phyloP scores from a whole-genome alignment of 1,139 yeast species.

The Sugiyamaella paludigena region DNA sequence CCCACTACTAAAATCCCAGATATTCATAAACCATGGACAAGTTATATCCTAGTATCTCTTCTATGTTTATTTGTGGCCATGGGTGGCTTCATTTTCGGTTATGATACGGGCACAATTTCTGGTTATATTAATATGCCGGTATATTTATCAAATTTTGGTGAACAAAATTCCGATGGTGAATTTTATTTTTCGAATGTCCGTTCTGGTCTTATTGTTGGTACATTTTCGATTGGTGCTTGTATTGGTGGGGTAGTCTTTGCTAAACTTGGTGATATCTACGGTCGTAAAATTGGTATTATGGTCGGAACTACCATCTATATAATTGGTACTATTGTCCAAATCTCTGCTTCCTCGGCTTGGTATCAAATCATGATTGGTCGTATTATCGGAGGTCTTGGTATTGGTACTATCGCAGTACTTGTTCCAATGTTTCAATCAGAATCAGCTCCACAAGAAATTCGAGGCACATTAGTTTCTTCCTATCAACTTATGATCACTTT shows the following conservation, averaged over 20 bases:
- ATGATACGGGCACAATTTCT: conserved; percentile 58
- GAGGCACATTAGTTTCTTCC: conserved; percentile 67
- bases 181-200: conserved; percentile 43
- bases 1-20: no score
- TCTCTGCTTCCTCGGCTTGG: conserved; percentile 45
- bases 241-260: conserved; percentile 50
- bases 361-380: conserved; percentile 45
- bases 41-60: conserved; percentile 13
- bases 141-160: conserved; percentile 54
- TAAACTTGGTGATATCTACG: conserved; percentile 48
- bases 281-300: conserved; percentile 52
- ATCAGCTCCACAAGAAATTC: conserved; percentile 62
- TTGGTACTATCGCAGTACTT: conserved; percentile 64
- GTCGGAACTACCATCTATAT: conserved; percentile 47
- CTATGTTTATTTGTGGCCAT: conserved; percentile 32
- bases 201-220: conserved; percentile 51
- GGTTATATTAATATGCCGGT: conserved; percentile 74
- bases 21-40: conserved; percentile 6
- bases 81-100: conserved; percentile 48
- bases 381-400: conserved; percentile 58
- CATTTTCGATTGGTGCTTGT: conserved; percentile 54
- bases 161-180: conserved; percentile 21
- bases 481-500: conserved; percentile 68
- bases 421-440: conserved; percentile 71
- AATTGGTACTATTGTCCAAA: conserved; percentile 52